Conservation (phyloP, 257 asterid species). For the Ehretia macrophylla region DNA sequence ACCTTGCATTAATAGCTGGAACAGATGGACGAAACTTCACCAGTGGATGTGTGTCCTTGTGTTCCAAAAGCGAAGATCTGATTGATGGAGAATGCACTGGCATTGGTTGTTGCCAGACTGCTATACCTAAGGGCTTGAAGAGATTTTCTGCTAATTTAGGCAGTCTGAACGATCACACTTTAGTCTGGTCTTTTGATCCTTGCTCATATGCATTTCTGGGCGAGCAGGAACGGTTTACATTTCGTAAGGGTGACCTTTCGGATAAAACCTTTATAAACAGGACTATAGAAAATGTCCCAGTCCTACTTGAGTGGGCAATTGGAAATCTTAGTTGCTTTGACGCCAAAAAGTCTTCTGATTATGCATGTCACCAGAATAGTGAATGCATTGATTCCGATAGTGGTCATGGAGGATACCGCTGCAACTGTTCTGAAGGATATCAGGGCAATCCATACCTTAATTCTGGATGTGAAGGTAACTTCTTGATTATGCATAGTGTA, state of each 20-base stretch:
- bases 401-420: constrained; percentile 48
- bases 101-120: constrained; percentile 51
- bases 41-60: constrained; percentile 36
- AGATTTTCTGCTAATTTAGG: background rate
- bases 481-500: too few species aligned
- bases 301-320: constrained; percentile 62
- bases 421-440: constrained; percentile 45
- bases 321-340: constrained; percentile 37
- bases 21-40: constrained; percentile 24
- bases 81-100: constrained; percentile 44
- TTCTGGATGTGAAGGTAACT: constrained; percentile 26
- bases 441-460: constrained; percentile 55
- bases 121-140: constrained; percentile 48
- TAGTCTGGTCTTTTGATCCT: constrained; percentile 22
- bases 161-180: background rate
- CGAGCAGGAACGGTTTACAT: constrained; percentile 32
- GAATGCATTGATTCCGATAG: constrained; percentile 39
- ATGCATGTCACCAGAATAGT: constrained; percentile 35
- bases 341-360: constrained; percentile 18
- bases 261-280: constrained; percentile 25
- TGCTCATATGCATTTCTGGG: constrained; percentile 57
- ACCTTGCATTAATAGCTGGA: constrained; percentile 19
- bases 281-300: constrained; percentile 32
- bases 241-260: constrained; percentile 22
- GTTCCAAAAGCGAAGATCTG: constrained; percentile 23